Conservation (phyloP, 2,329 filamentous ascomycete species). For the Aspergillus fumigatus region DNA sequence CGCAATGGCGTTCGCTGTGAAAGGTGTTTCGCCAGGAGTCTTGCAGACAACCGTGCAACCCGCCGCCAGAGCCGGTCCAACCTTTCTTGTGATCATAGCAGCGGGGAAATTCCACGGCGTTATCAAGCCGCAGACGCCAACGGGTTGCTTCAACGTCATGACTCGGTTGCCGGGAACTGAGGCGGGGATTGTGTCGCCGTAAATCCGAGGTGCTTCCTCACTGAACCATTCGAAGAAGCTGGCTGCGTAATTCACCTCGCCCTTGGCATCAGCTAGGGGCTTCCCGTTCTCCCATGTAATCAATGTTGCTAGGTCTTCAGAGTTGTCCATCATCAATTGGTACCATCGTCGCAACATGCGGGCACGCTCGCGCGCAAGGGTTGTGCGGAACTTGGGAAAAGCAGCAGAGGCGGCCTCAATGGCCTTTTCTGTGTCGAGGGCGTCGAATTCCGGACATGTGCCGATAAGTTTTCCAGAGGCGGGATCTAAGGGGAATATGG, state of each 20-base stretch:
- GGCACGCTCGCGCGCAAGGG: slow-evolving; percentile 56
- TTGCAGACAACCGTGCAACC: slow-evolving; percentile 94
- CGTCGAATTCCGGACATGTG: slow-evolving; percentile 74
- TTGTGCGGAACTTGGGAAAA: slow-evolving; percentile 57
- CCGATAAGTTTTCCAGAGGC: slow-evolving; percentile 77
- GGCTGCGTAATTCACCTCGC: slow-evolving; percentile 56
- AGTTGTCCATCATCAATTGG: slow-evolving; percentile 61
- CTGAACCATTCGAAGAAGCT: slow-evolving; percentile 61
- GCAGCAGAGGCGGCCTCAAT: slow-evolving; percentile 79
- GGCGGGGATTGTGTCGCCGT: slow-evolving; percentile 60
- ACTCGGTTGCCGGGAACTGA: slow-evolving; percentile 57
- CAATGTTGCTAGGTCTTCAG: slow-evolving; percentile 60
- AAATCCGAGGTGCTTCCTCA: slow-evolving; percentile 55
- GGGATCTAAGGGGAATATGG: slow-evolving; percentile 57
- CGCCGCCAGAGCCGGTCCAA: slow-evolving; percentile 67
- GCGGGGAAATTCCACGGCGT: slow-evolving; percentile 64
- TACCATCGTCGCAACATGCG: slow-evolving; percentile 64
- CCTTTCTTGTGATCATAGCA: slow-evolving; percentile 51
- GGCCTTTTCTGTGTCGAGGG: slow-evolving; percentile 71
- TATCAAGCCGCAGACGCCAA: slow-evolving; percentile 64
- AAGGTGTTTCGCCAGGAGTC: slow-evolving; percentile 86
- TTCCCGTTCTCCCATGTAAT: slow-evolving; percentile 70
- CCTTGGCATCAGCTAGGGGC: slow-evolving; percentile 56
- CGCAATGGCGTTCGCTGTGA: slow-evolving; percentile 80
- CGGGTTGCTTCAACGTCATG: slow-evolving; percentile 61